Conservation (phyloP, 805 yeast species). For the Lipomyces yamanashiensis region DNA sequence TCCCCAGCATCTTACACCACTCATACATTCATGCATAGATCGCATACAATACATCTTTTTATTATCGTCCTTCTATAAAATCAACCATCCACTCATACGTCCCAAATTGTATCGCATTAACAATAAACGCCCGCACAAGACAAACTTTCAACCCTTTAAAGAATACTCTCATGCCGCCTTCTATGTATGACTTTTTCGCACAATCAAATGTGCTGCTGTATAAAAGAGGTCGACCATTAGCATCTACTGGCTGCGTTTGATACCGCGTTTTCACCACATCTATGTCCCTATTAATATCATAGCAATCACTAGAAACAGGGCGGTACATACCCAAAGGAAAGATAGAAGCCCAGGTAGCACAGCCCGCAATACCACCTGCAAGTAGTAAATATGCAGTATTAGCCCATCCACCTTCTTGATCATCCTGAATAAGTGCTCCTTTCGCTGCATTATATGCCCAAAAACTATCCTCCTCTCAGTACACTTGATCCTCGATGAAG, state of each 20-base stretch:
- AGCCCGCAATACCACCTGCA: constrained; percentile 41
- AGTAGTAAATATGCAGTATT: constrained; percentile 23
- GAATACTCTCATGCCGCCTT: constrained; percentile 32
- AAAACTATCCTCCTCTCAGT: constrained; percentile 14
- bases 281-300: neutral
- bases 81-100: constrained; percentile 37
- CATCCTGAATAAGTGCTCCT: constrained; percentile 4
- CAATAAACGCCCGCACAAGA: constrained; percentile 39
- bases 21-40: neutral
- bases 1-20: too few species aligned
- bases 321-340: constrained; percentile 35
- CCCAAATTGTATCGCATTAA: constrained; percentile 40
- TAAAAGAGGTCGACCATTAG: constrained; percentile 2
- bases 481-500: neutral
- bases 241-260: constrained; percentile 28
- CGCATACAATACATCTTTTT: neutral
- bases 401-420: constrained; percentile 3
- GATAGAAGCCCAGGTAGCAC: constrained; percentile 39
- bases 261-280: constrained; percentile 39
- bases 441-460: constrained; percentile 31
- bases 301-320: too few species aligned
- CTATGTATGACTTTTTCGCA: constrained; percentile 28
- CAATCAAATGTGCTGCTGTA: constrained; percentile 36
- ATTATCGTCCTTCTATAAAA: constrained; percentile 11
- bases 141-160: constrained; percentile 36